A percentile compares a stretch with the other conserved stretches of the same genome.
These are phyloP conservation scores for Aurantiochytrium sp. DNA, from an alignment of 108 stramenopile genomes.

Conservation along the genomic window DNA sequence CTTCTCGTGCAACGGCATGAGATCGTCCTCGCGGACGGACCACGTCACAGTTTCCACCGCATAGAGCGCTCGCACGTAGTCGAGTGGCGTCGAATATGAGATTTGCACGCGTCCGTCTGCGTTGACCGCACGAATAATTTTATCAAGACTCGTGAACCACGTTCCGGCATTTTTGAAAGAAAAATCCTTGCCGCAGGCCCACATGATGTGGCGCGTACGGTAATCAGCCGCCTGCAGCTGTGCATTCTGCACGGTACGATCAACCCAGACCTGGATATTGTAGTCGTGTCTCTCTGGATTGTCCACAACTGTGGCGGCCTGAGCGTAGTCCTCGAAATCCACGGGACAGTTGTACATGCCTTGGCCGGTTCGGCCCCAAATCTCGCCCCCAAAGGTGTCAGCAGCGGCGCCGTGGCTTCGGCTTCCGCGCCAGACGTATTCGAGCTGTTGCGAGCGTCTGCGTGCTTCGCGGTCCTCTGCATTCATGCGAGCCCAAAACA, in stretches of 20 bases:
- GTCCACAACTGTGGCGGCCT: constrained; percentile 42
- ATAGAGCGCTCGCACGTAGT: constrained; percentile 67
- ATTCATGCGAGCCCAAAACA: constrained; percentile 90
- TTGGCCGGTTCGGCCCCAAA: constrained; percentile 42
- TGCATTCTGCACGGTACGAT: neutral
- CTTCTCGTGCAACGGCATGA: constrained; percentile 82
- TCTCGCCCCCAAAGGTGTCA: constrained; percentile 70
- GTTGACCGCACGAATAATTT: constrained; percentile 44
- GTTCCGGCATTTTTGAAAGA: constrained; percentile 36
- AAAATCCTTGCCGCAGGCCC: constrained; percentile 31
- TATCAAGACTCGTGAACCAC: constrained; percentile 45
- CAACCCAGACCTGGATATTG: constrained; percentile 14
- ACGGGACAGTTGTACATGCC: constrained; percentile 59
- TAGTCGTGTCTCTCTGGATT: constrained; percentile 22
- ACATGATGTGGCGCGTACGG: neutral
- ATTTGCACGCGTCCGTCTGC: constrained; percentile 57
- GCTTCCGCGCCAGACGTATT: constrained; percentile 23
- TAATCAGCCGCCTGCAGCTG: neutral
- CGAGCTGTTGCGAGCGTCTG: constrained; percentile 30
- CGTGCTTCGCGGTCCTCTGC: constrained; percentile 75
- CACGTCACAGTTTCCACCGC: neutral
- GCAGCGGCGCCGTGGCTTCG: constrained; percentile 27
- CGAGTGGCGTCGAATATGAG: constrained; percentile 72
- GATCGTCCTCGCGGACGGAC: constrained; percentile 67
- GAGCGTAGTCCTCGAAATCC: constrained; percentile 62